Evolutionary conservation across 2,329 filamentous ascomycete species (phyloP), one percentile per base, ranked within the genome.

Genomic region (Talaromyces sp.): DNA sequence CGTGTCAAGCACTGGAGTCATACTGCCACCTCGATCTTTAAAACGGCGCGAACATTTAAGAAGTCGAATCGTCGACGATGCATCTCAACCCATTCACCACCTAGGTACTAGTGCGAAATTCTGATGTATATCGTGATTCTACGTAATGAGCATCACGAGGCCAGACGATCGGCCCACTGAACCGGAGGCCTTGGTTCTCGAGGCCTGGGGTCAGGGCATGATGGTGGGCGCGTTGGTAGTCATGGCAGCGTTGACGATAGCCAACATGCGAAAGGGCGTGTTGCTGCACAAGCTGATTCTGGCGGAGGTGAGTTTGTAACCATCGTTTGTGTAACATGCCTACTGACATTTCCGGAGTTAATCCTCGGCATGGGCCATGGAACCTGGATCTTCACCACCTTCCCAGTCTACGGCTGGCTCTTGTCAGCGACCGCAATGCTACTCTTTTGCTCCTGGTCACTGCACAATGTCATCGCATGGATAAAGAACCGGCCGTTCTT

Each of bases 401-500:
- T 79, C 9, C 84, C 84, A 0, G 78, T 79, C 3, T 87, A 87
- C 71, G 85, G 84, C 57, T 89, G 87, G 87, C 89, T 87, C 74
- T 78, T 89, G 3, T 87, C 81, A 33, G 86, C n/a, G 84, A 2
- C 87, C 85, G 7, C 58, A 14, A 83, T 88, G 7, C 81, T 85
- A n/a, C 81, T 89, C 22, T 87, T 88, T 67, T 76, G 82, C 22
- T 88, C 85, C 3, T 89, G 86, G 85, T 82, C 79, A 11, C 75
- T 90, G 9, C 87, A 90, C 73, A 90, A 89, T 68, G 80, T 89
- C 66, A 86, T 90, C 66, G 82, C 87, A 0, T 90, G 87, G 87
- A 83, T 90, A 74, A 89, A 89, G 75, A 87, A 84, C 67, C 83
- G 82, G 62, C 87, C 87, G 0, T 88, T 88, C 69, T 76, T 88